Conservation (phyloP, 345 rosid genomes). For the Linum usitatissimum region DNA sequence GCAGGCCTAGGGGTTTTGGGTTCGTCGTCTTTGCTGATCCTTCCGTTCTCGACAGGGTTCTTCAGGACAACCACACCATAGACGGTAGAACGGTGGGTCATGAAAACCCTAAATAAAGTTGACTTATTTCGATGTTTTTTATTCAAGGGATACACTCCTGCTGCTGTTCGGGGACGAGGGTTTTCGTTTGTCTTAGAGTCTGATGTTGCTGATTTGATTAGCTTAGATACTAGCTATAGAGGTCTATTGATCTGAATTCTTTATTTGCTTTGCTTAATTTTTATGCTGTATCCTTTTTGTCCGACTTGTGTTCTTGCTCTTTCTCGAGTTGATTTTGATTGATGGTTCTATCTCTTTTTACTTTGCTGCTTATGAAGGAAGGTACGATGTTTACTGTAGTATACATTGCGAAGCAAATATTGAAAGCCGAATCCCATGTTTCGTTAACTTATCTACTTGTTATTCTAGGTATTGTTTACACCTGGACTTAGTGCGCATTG, state of each 20-base stretch:
- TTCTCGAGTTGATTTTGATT: too few relatives aligned
- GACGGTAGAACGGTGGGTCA: slow-evolving; percentile 68
- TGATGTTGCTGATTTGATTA: background rate
- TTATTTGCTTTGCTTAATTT: background rate
- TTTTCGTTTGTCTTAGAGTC: background rate
- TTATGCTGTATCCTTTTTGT: background rate
- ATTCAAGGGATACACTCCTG: background rate
- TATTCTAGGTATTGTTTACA: too few relatives aligned
- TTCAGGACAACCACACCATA: slow-evolving; percentile 60
- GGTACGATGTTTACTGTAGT: too few relatives aligned
- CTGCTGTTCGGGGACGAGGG: background rate
- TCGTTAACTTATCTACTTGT: too few relatives aligned
- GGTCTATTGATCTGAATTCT: background rate
- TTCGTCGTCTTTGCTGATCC: slow-evolving; percentile 79
- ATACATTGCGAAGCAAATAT: too few relatives aligned
- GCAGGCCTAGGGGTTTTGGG: slow-evolving; percentile 75
- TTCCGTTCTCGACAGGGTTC: slow-evolving; percentile 51
- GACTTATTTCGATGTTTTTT: background rate
- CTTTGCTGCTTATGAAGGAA: too few relatives aligned
- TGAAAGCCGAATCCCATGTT: too few relatives aligned
- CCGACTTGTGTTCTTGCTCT: too few relatives aligned
- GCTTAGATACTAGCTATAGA: background rate
- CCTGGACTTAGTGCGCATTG: too few relatives aligned
- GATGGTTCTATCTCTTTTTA: too few relatives aligned
- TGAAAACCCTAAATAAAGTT: background rate